phyloP scores from a whole-genome alignment of 176 grass and related monocot genomes.

The Oryza glumipatula region DNA sequence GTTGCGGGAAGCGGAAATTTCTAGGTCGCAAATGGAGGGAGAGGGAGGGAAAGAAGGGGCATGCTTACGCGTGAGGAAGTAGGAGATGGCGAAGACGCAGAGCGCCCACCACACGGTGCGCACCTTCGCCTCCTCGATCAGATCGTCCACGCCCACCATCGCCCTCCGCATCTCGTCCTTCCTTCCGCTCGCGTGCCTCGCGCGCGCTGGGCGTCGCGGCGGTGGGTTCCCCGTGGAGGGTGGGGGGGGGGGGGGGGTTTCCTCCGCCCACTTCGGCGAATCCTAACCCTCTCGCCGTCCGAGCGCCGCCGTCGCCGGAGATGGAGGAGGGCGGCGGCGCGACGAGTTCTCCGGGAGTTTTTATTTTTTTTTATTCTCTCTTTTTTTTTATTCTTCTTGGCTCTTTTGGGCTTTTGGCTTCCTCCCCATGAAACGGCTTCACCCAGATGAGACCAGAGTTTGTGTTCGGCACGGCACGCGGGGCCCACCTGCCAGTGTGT shows the following conservation, averaged over 20 bases:
- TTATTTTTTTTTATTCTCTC: neutral
- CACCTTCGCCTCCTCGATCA: slow-evolving; percentile 93
- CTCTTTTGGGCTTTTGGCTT: neutral
- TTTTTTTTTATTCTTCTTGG: neutral
- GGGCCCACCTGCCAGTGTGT: neutral
- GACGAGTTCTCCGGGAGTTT: slow-evolving; percentile 17
- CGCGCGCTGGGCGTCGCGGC: neutral
- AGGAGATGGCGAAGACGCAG: slow-evolving; percentile 87
- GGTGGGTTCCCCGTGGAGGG: neutral
- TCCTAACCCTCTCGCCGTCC: neutral
- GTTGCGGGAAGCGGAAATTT: neutral
- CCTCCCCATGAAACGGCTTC: neutral
- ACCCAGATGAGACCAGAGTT: neutral
- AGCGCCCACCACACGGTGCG: slow-evolving; percentile 88
- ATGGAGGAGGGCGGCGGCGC: slow-evolving; percentile 2
- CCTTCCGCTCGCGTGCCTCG: neutral
- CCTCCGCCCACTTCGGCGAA: too few species aligned
- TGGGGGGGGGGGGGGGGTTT: neutral
- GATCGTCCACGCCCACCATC: slow-evolving; percentile 88
- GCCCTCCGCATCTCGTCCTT: slow-evolving; percentile 51
- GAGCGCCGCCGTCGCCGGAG: slow-evolving; percentile 46
- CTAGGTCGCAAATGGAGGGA: neutral
- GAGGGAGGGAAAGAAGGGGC: neutral
- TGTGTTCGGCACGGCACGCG: slow-evolving; percentile 22
- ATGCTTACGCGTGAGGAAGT: slow-evolving; percentile 84